Conservation (phyloP, 2,329 filamentous ascomycete species). For the Triangularia verruculosa region DNA sequence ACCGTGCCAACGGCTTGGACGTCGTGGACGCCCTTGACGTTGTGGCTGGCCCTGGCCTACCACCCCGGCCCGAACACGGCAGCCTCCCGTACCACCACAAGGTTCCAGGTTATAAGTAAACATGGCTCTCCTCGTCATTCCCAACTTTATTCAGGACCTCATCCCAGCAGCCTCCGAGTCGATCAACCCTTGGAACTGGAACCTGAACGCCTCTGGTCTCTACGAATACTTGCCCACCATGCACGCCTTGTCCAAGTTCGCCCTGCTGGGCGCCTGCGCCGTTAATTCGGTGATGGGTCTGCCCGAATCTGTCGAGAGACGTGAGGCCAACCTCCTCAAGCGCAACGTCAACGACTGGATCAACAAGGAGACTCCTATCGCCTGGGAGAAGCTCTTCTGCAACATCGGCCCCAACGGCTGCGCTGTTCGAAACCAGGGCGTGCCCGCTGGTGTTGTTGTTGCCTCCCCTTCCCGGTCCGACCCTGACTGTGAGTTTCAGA, state of each 20-base stretch:
- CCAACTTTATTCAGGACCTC: constrained; percentile 15
- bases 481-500: constrained; percentile 51
- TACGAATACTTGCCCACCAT: constrained; percentile 26
- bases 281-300: constrained; percentile 50
- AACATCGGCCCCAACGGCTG: constrained; percentile 58
- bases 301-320: constrained; percentile 34
- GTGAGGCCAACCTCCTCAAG: constrained; percentile 41
- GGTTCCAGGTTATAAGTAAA: constrained; percentile 12
- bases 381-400: constrained; percentile 51
- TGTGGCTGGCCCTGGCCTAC: neutral
- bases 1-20: neutral
- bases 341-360: constrained; percentile 53
- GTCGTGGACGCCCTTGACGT: neutral
- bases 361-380: constrained; percentile 49
- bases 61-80: neutral
- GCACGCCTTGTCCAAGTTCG: constrained; percentile 47
- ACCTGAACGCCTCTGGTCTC: constrained; percentile 20
- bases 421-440: constrained; percentile 42
- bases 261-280: constrained; percentile 51
- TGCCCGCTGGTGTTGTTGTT: constrained; percentile 51
- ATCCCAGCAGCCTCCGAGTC: constrained; percentile 18
- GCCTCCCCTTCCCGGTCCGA: constrained; percentile 53
- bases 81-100: neutral
- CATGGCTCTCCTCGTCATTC: constrained; percentile 20
- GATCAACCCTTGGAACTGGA: neutral